These are phyloP conservation scores for Penicillium lividum DNA, from an alignment of 495 filamentous ascomycete genomes.

Conservation along the genomic window DNA sequence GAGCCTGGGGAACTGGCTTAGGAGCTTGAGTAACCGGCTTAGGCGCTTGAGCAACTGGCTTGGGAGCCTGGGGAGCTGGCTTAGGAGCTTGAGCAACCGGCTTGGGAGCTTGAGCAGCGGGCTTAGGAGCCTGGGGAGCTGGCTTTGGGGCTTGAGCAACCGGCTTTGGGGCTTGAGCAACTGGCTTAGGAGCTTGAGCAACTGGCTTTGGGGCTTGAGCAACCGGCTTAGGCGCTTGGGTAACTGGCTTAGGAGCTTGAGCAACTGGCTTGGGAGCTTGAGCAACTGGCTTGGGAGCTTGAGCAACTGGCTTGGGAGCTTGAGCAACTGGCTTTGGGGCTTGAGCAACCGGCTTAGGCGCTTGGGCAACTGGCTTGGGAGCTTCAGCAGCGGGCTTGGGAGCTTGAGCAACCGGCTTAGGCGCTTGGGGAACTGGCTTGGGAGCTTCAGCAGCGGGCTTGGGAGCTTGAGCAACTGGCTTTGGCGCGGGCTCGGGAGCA, in stretches of 20 bases:
- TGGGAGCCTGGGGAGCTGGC: conserved; percentile 1
- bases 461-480: conserved; percentile 8
- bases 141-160: background rate
- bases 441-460: background rate
- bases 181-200: background rate
- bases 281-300: background rate
- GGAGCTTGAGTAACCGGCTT: conserved; percentile 7
- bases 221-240: background rate
- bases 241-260: background rate
- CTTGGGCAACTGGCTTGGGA: conserved; percentile 1
- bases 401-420: conserved; percentile 4
- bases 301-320: conserved; percentile 2
- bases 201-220: background rate
- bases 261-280: conserved; percentile 12
- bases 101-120: background rate
- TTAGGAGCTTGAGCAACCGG: background rate
- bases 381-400: conserved; percentile 6
- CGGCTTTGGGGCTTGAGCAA: background rate
- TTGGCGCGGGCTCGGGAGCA: background rate
- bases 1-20: background rate
- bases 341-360: background rate
- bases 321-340: background rate
- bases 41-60: conserved; percentile 4
- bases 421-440: conserved; percentile 1
- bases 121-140: background rate